Conservation (phyloP, 2,329 filamentous ascomycete genomes). For the Alternaria sp. region DNA sequence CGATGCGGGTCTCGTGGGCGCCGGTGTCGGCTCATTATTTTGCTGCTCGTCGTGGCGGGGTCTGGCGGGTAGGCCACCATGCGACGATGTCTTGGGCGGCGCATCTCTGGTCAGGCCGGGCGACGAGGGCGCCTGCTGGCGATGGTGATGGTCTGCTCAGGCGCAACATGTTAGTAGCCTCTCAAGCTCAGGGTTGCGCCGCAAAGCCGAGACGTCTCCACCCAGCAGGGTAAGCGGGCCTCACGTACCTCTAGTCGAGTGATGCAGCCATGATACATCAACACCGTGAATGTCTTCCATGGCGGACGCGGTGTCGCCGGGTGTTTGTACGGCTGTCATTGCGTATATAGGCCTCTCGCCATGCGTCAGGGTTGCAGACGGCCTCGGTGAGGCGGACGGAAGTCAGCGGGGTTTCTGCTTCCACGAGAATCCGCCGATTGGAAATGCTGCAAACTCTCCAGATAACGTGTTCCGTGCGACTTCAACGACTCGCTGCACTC, state of each 20-base stretch:
- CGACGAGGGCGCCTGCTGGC: conserved; percentile 45
- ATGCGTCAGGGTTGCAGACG: conserved; percentile 27
- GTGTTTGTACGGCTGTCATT: conserved; percentile 31
- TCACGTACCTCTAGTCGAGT: conserved; percentile 81
- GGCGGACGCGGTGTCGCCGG: conserved; percentile 26
- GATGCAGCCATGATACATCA: conserved; percentile 92
- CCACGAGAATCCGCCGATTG: conserved; percentile 30
- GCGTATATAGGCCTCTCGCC: conserved; percentile 29
- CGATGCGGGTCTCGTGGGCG: conserved; percentile 35
- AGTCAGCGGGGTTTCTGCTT: conserved; percentile 37
- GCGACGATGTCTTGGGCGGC: conserved; percentile 45
- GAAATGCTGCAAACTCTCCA: conserved; percentile 19
- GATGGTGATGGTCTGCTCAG: conserved; percentile 45
- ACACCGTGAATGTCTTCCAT: conserved; percentile 85
- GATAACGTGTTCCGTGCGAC: conserved; percentile 8
- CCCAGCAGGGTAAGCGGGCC: conserved; percentile 42
- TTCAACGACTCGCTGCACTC: conserved; percentile 10
- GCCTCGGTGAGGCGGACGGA: conserved; percentile 23
- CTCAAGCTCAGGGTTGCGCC: conserved; percentile 15
- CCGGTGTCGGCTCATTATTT: conserved; percentile 17
- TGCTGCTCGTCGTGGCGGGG: conserved; percentile 25
- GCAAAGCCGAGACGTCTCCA: conserved; percentile 27
- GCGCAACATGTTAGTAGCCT: conserved; percentile 26
- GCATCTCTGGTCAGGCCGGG: conserved; percentile 43
- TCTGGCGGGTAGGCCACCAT: conserved; percentile 34